These are phyloP conservation scores for Candida insectalens DNA, from an alignment of 805 yeast genomes.

Conservation along the genomic window DNA sequence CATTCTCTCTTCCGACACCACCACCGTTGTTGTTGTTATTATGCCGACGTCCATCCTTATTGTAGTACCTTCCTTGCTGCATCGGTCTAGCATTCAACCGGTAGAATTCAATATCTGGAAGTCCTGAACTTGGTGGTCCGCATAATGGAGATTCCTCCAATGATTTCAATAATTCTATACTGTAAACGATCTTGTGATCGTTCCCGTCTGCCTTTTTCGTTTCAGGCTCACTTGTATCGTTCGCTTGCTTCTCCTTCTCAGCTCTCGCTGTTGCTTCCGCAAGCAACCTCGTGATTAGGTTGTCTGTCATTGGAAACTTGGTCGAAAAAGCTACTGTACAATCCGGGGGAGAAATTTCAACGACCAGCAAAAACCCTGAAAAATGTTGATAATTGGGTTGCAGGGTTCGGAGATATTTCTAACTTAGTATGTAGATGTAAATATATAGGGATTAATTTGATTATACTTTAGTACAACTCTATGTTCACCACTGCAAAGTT, in stretches of 20 bases:
- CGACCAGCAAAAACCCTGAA: no score
- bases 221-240: not conserved
- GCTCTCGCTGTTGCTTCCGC: conserved; percentile 26
- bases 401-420: no score
- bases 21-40: not conserved
- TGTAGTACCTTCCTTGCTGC: conserved; percentile 5
- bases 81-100: conserved; percentile 21
- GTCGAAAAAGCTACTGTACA: no score
- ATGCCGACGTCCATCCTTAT: conserved; percentile 1
- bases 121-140: conserved; percentile 16
- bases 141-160: conserved; percentile 29
- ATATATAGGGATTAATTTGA: no score
- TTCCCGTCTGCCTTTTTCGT: conserved; percentile 9
- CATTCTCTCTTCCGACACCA: not conserved
- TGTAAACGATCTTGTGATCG: no score
- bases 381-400: no score
- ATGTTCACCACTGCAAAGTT: not conserved
- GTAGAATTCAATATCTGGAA: conserved; percentile 45
- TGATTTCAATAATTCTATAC: conserved; percentile 22
- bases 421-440: not conserved
- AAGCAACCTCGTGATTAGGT: conserved; percentile 20
- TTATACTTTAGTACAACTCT: no score
- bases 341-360: no score
- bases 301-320: conserved; percentile 7
- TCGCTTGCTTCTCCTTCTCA: conserved; percentile 12